Evolutionary conservation across 345 rosid genomes (phyloP).

Genomic region (Citrus inodora): DNA sequence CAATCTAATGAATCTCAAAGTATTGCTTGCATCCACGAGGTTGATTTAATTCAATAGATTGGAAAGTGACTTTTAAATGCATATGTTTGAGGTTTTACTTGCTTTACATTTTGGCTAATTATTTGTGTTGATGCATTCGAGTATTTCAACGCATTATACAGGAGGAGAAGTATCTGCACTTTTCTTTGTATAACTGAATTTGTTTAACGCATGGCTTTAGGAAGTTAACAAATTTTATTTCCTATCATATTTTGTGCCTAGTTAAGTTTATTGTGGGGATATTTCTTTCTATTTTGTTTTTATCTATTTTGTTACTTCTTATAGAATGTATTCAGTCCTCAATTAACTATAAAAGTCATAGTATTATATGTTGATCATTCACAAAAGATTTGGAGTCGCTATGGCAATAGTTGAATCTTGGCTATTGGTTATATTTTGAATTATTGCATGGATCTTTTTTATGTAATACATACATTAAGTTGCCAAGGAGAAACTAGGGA

Average conservation of each 20-base stretch:
- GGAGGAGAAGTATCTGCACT: background rate
- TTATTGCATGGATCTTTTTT: background rate
- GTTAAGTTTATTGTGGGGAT: background rate
- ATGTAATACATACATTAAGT: background rate
- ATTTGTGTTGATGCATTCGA: background rate
- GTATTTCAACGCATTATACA: background rate
- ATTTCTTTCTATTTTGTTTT: too few relatives aligned
- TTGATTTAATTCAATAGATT: background rate
- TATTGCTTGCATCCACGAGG: background rate
- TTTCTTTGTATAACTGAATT: background rate
- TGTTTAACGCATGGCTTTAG: background rate
- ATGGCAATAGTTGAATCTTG: too few relatives aligned
- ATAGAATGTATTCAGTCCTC: background rate
- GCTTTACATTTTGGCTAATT: background rate
- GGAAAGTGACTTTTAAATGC: background rate
- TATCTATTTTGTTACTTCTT: background rate
- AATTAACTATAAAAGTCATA: background rate
- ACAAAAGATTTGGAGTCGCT: too few relatives aligned
- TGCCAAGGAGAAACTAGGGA: background rate
- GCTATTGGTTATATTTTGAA: background rate
- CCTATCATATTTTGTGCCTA: background rate
- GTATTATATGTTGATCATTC: background rate
- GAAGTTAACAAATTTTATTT: background rate
- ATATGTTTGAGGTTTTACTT: background rate
- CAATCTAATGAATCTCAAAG: background rate